Percentiles rank a stretch among this genome's conserved stretches.
phyloP scores from a whole-genome alignment of 83 land plant species.

The Picea engelmannii region DNA sequence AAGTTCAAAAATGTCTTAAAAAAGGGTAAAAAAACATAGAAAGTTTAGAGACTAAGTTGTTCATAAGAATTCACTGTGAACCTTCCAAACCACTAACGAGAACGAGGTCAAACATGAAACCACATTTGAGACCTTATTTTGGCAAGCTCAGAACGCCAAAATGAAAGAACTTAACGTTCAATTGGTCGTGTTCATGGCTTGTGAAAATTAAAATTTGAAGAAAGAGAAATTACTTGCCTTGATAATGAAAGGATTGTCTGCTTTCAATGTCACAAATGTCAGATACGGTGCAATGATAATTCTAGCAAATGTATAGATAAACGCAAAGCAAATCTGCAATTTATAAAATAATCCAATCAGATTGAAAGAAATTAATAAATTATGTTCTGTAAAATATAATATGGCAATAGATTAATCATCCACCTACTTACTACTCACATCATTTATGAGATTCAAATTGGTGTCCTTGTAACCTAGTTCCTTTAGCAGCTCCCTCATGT shows the following conservation, averaged over 20 bases:
- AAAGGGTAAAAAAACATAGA: too few relatives aligned
- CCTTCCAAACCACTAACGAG: too few relatives aligned
- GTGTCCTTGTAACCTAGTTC: conserved; percentile 84
- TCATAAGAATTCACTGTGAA: too few relatives aligned
- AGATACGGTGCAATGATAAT: conserved; percentile 77
- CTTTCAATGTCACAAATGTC: conserved; percentile 55
- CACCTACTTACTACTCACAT: conserved; percentile 46
- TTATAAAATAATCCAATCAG: not conserved
- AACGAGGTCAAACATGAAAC: too few relatives aligned
- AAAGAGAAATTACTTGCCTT: conserved; percentile 55
- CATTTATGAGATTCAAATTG: conserved; percentile 62
- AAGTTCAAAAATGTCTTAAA: too few relatives aligned
- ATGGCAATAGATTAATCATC: not conserved
- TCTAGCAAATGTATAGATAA: conserved; percentile 75
- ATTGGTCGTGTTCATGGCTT: conserved; percentile 17
- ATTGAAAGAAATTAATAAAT: not conserved
- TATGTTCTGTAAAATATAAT: not conserved
- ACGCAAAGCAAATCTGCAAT: conserved; percentile 72
- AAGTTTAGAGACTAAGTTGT: too few relatives aligned
- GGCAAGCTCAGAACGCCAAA: too few relatives aligned
- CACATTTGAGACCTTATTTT: too few relatives aligned
- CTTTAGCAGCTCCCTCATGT: conserved; percentile 85
- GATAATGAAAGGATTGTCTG: conserved; percentile 67
- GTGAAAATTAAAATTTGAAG: not conserved
- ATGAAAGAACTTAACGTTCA: not conserved